Conservation (phyloP, 768 basidiomycete genomes). For the Lanmaoa rubissima region DNA sequence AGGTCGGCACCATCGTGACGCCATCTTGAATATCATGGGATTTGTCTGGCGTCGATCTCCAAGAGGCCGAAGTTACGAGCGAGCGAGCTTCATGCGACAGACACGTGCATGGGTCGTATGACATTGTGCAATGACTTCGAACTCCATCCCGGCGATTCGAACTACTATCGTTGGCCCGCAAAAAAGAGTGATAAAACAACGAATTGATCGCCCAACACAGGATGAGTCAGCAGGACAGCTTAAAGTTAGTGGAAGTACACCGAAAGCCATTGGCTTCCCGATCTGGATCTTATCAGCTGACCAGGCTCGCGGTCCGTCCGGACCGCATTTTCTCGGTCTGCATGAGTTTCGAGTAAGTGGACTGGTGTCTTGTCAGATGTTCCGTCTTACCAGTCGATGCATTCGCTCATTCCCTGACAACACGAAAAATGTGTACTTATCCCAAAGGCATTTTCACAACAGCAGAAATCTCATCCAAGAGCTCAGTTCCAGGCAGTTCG, state of each 20-base stretch:
- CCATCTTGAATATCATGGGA: slow-evolving; percentile 51
- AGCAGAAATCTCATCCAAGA: slow-evolving; percentile 33
- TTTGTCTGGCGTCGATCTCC: background rate
- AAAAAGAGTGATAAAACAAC: background rate
- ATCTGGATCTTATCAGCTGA: too few relatives aligned
- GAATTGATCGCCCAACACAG: too few relatives aligned
- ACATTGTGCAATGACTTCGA: slow-evolving; percentile 80
- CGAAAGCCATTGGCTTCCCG: too few relatives aligned
- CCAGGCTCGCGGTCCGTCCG: slow-evolving; percentile 10
- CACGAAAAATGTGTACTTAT: background rate
- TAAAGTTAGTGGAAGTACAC: too few relatives aligned
- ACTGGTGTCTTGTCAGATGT: slow-evolving; percentile 14
- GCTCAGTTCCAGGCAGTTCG: slow-evolving; percentile 30
- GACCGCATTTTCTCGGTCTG: background rate
- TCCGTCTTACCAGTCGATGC: slow-evolving; percentile 21
- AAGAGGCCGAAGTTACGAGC: slow-evolving; percentile 40
- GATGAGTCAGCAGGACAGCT: too few relatives aligned
- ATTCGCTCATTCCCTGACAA: slow-evolving; percentile 1
- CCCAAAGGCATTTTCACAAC: slow-evolving; percentile 16
- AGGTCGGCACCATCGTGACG: slow-evolving; percentile 79
- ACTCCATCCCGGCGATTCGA: slow-evolving; percentile 54
- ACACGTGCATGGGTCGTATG: slow-evolving; percentile 80
- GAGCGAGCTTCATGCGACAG: slow-evolving; percentile 79
- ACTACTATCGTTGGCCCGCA: background rate
- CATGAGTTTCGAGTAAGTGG: background rate